These are phyloP conservation scores for Diaporthe sp. DNA, from an alignment of 2,329 filamentous ascomycete genomes.

Conservation along the genomic window DNA sequence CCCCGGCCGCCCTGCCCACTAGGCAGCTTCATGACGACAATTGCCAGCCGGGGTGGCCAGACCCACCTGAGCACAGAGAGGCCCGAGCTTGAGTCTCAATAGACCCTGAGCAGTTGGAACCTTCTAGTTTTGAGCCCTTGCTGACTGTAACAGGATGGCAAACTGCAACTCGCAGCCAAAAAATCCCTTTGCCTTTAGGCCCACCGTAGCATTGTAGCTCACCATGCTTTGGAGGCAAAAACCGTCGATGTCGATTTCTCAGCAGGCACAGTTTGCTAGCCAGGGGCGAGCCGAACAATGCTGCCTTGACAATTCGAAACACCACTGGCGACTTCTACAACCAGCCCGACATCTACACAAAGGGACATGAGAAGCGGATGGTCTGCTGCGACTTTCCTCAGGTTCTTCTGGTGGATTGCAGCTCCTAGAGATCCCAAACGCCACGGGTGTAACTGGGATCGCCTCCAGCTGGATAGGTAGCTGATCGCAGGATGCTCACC, in stretches of 20 bases:
- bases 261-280: background rate
- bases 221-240: slow-evolving; percentile 2
- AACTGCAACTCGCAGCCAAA: background rate
- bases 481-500: background rate
- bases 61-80: slow-evolving; percentile 31
- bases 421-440: background rate
- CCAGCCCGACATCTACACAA: background rate
- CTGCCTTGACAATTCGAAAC: background rate
- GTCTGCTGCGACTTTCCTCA: background rate
- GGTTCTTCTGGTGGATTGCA: background rate
- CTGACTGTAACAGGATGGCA: slow-evolving; percentile 17
- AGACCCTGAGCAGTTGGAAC: slow-evolving; percentile 43
- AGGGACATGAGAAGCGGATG: background rate
- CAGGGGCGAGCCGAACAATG: slow-evolving; percentile 17
- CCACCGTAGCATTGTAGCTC: background rate
- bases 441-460: background rate
- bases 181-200: background rate
- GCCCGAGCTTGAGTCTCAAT: slow-evolving; percentile 45
- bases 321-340: background rate
- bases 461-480: background rate
- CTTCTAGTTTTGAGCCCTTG: slow-evolving; percentile 6
- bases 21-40: slow-evolving; percentile 41
- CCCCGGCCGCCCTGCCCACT: slow-evolving; percentile 29
- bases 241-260: background rate
- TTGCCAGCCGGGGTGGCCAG: slow-evolving; percentile 32